Conservation (phyloP, 2,329 filamentous ascomycete species). For the Pezicula carpinea region DNA sequence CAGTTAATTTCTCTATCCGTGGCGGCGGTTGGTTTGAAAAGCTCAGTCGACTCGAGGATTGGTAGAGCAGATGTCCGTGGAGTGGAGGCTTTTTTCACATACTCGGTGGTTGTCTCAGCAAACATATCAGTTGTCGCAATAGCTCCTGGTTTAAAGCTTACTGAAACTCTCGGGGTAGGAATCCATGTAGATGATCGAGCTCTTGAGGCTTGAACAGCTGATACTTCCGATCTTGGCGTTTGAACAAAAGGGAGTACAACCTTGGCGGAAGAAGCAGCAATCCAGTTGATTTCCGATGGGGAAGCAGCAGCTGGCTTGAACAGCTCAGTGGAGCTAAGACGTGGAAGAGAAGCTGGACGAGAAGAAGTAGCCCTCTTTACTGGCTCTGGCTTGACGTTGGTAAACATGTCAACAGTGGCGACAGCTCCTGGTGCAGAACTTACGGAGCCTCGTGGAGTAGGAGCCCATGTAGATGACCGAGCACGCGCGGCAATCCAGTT, state of each 20-base stretch:
- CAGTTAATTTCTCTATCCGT: no score
- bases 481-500: background rate
- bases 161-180: no score
- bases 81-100: background rate
- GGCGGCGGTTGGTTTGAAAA: constrained; percentile 1
- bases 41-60: background rate
- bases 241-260: background rate
- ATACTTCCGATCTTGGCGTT: no score
- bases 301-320: constrained; percentile 6
- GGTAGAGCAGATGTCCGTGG: background rate
- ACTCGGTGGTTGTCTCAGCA: no score
- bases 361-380: constrained; percentile 6
- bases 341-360: constrained; percentile 5
- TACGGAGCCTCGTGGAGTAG: background rate
- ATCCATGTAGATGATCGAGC: no score
- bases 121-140: no score
- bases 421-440: background rate
- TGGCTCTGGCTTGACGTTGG: constrained; percentile 6
- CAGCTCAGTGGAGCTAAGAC: constrained; percentile 12
- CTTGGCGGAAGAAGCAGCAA: background rate
- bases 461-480: constrained; percentile 6
- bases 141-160: no score
- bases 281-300: background rate
- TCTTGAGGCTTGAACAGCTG: no score
- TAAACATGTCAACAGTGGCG: constrained; percentile 13